A percentile compares a stretch with the other conserved stretches of the same genome.
These are phyloP conservation scores for Candida glucosophila DNA, from an alignment of 1,139 yeast species.

Conservation along the genomic window DNA sequence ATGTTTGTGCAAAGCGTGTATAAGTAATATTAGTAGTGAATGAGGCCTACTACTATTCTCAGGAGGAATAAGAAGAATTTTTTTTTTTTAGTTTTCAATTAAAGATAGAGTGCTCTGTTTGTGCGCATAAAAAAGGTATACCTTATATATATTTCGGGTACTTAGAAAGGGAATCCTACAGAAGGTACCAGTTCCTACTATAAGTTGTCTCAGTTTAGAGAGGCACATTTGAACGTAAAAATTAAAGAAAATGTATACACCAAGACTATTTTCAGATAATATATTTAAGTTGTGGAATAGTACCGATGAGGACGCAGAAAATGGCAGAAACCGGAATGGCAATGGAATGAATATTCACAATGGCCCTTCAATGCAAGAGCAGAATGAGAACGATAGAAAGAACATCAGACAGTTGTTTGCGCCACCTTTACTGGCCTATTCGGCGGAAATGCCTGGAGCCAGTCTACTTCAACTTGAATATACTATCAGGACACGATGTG, in stretches of 20 bases:
- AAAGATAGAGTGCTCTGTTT: too few species aligned
- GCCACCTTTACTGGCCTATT: conserved; percentile 47
- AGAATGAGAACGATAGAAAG: conserved; percentile 7
- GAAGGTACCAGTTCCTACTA: too few species aligned
- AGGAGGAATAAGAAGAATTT: too few species aligned
- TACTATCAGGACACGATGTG: conserved; percentile 14
- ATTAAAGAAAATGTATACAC: conserved; percentile 48
- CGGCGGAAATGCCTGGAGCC: conserved; percentile 45
- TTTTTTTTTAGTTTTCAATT: too few species aligned
- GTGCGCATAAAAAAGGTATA: too few species aligned
- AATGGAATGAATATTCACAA: not conserved
- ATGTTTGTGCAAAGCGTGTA: too few species aligned
- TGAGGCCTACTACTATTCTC: too few species aligned
- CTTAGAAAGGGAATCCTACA: too few species aligned
- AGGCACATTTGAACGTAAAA: too few species aligned
- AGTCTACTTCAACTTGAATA: conserved; percentile 21
- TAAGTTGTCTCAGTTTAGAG: too few species aligned
- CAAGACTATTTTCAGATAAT: conserved; percentile 35
- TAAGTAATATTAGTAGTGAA: too few species aligned
- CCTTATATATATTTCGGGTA: too few species aligned
- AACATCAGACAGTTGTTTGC: conserved; percentile 24
- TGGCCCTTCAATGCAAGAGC: conserved; percentile 1
- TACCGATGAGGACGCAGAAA: conserved; percentile 4
- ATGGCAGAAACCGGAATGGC: not conserved
- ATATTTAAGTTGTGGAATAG: conserved; percentile 34